Base-by-base conservation (phyloP, 257 asterid genomes). In the Avicennia marina region DNA sequence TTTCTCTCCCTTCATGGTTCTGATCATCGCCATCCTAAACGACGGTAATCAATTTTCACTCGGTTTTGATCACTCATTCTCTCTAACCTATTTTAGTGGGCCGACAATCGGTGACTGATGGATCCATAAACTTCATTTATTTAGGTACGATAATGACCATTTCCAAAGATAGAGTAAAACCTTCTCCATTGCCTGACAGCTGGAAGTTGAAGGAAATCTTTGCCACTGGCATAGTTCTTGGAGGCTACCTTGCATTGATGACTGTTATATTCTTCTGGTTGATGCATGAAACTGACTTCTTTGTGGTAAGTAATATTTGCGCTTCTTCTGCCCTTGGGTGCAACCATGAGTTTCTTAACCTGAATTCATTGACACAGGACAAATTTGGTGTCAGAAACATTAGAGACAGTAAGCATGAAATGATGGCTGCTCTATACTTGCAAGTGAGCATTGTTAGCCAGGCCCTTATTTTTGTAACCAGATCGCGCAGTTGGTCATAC, bases 371-470 rank as follows among this genome's bases (percentile, higher is more conserved):
- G 2, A 61, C 47, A 38, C 78, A 89, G 97, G 85, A 87, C 2
- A 77, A 38, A 56, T 84, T 90, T 63, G 89, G 89, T 16, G 98
- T 90, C 11, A 80, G 56, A 67, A n/a, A 56, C 45, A 64, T 90
- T 22, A 69, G 54, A 48, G 4, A 51, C 0, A 82, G 40, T 41
- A 72, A 78, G 10, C 1, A 63, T 18, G 90, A 90, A 67, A 80
- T 84, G 86, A 87, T 84, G 94, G 90, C 95, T 54, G 95, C 87
- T 40, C 44, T 90, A 1, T 90, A 90, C 83, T 84, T 90, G 64
- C 98, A 90, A 90, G 98, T 90, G 74, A 90, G 98, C 60, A 81
- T 84, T n/a, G 85, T 89, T n/a, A 89, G 97, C 60, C 95, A 86
- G 69, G 95, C 97, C 58, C 84, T 89, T 38, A 89, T 89, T 52